Evolutionary conservation across 768 basidiomycete species (phyloP).

Genomic region (Agrocybe praecox): DNA sequence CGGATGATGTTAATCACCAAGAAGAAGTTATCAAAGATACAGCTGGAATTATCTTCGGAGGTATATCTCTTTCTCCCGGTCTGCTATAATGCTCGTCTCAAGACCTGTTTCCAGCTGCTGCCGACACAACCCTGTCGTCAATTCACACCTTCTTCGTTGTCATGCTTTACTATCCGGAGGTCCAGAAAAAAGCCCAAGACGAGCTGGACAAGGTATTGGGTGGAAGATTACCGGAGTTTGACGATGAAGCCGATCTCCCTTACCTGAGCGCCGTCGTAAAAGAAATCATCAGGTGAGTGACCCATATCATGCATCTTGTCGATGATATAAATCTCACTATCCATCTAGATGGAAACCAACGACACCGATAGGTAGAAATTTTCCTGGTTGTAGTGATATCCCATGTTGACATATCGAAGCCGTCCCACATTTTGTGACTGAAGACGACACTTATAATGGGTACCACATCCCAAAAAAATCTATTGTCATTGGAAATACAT

Average conservation of each 20-base stretch:
- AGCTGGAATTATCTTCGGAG: constrained; percentile 38
- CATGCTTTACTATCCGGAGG: constrained; percentile 41
- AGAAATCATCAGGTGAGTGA: constrained; percentile 32
- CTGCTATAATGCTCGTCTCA: neutral
- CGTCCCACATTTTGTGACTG: constrained; percentile 31
- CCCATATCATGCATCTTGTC: neutral
- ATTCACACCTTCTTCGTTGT: constrained; percentile 36
- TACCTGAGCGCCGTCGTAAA: constrained; percentile 38
- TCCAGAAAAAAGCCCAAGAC: constrained; percentile 35
- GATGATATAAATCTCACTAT: neutral
- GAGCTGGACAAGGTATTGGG: constrained; percentile 42
- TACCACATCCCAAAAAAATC: constrained; percentile 46
- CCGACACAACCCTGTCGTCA: constrained; percentile 28
- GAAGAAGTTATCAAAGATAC: constrained; percentile 35
- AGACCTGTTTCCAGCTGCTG: constrained; percentile 19
- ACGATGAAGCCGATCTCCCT: constrained; percentile 36
- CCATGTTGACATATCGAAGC: constrained; percentile 14
- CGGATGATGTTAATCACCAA: constrained; percentile 15
- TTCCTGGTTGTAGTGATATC: neutral
- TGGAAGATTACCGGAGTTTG: constrained; percentile 39
- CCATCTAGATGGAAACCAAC: constrained; percentile 28
- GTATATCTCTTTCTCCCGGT: no score
- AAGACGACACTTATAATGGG: constrained; percentile 49
- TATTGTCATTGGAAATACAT: constrained; percentile 35
- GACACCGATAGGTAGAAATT: constrained; percentile 28